These are phyloP conservation scores for Didymella pomorum DNA, from an alignment of 2,329 filamentous ascomycete species.

Conservation along the genomic window DNA sequence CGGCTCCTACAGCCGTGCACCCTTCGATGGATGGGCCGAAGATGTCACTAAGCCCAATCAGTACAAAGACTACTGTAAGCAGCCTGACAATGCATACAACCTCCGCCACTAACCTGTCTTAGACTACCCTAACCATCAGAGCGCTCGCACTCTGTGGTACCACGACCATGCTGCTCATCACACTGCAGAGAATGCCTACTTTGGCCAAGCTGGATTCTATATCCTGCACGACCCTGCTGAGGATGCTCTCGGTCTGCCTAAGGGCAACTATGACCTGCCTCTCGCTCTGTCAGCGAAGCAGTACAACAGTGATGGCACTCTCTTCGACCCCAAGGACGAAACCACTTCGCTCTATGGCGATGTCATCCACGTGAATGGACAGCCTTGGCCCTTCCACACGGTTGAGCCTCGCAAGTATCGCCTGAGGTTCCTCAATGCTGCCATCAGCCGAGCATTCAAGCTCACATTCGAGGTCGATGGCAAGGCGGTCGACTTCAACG, in stretches of 20 bases:
- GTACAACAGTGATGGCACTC: conserved; percentile 62
- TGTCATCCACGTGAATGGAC: conserved; percentile 66
- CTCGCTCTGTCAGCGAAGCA: conserved; percentile 62
- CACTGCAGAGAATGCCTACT: conserved; percentile 66
- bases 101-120: conserved; percentile 5
- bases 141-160: conserved; percentile 66
- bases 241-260: conserved; percentile 59
- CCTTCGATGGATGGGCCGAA: conserved; percentile 64
- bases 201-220: conserved; percentile 66
- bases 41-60: conserved; percentile 61
- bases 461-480: conserved; percentile 57
- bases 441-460: conserved; percentile 54
- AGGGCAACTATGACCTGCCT: conserved; percentile 63
- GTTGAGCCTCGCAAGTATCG: conserved; percentile 69
- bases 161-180: conserved; percentile 53
- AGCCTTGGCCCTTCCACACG: conserved; percentile 67
- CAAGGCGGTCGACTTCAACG: conserved; percentile 58
- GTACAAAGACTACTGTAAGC: conserved; percentile 57
- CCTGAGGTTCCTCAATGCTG: conserved; percentile 61
- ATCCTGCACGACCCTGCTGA: conserved; percentile 63
- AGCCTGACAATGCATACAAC: not conserved
- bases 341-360: conserved; percentile 62
- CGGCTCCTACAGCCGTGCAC: conserved; percentile 58
- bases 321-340: conserved; percentile 60
- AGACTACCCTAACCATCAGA: conserved; percentile 65